These are phyloP conservation scores for Beauveria sp. DNA, from an alignment of 2,329 filamentous ascomycete species.

Conservation along the genomic window DNA sequence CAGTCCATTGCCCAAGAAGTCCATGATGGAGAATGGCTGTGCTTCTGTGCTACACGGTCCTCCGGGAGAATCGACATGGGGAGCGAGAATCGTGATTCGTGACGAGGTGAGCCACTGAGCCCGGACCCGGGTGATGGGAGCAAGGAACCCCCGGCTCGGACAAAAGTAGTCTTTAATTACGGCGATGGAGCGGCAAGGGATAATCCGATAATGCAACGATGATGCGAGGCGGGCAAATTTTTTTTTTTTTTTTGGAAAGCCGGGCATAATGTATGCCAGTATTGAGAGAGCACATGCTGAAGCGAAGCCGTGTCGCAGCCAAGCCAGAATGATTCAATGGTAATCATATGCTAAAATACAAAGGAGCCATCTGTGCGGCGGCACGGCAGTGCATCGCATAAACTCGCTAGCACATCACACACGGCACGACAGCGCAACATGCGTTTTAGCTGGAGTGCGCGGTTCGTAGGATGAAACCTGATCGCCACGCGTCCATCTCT, in stretches of 20 bases:
- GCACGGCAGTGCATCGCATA: background rate
- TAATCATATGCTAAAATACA: background rate
- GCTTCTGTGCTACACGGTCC: too few relatives aligned
- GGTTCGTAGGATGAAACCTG: slow-evolving; percentile 1
- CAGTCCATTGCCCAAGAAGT: too few relatives aligned
- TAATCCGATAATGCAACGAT: too few relatives aligned
- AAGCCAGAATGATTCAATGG: background rate
- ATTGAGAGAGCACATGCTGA: background rate
- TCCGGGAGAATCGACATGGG: too few relatives aligned
- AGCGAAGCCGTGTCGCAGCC: background rate
- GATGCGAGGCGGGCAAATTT: background rate
- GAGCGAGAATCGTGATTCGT: too few relatives aligned
- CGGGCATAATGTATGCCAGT: background rate
- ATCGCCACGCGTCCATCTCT: background rate
- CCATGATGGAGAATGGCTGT: too few relatives aligned
- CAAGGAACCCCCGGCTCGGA: background rate
- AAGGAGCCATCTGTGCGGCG: background rate
- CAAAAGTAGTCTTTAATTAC: background rate
- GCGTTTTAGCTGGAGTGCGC: background rate
- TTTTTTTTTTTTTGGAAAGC: background rate
- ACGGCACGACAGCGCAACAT: background rate
- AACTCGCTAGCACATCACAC: background rate
- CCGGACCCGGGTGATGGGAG: background rate
- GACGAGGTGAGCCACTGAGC: too few relatives aligned
- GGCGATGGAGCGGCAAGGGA: background rate